These are phyloP conservation scores for Glomus cerebriforme DNA, from an alignment of 192 early-diverging fungal species.

Conservation along the genomic window DNA sequence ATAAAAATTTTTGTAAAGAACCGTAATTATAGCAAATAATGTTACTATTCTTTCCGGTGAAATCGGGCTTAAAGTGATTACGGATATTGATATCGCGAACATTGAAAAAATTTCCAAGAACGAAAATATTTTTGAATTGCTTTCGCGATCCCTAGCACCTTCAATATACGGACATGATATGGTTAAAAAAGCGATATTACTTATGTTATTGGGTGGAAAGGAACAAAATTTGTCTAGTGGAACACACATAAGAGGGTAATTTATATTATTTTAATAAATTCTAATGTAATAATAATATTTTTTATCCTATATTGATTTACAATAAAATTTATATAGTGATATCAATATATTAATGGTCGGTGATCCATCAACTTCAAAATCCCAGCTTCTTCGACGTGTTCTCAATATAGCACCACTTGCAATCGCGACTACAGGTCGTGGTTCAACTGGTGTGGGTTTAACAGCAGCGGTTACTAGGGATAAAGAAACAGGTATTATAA, in stretches of 20 bases:
- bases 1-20: slow-evolving; percentile 53
- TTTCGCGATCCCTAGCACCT: slow-evolving; percentile 88
- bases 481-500: slow-evolving; percentile 73
- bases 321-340: slow-evolving; percentile 62
- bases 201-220: slow-evolving; percentile 88
- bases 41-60: slow-evolving; percentile 71
- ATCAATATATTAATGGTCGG: slow-evolving; percentile 99
- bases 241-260: slow-evolving; percentile 89
- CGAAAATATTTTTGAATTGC: slow-evolving; percentile 72
- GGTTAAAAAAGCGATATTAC: slow-evolving; percentile 92
- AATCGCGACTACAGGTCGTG: slow-evolving; percentile 96
- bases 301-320: slow-evolving; percentile 6
- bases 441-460: slow-evolving; percentile 95
- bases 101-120: slow-evolving; percentile 76
- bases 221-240: slow-evolving; percentile 95
- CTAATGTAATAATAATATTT: slow-evolving; percentile 1
- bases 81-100: slow-evolving; percentile 83
- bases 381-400: slow-evolving; percentile 96
- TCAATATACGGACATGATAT: slow-evolving; percentile 88
- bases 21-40: slow-evolving; percentile 86
- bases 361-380: slow-evolving; percentile 98
- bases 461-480: slow-evolving; percentile 95
- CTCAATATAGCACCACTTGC: slow-evolving; percentile 93
- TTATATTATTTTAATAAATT: not conserved
- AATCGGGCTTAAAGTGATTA: slow-evolving; percentile 68